Evolutionary conservation across 2,329 filamentous ascomycete genomes (phyloP), one percentile per base, ranked within the genome.

Genomic region (Fusarium secorum): DNA sequence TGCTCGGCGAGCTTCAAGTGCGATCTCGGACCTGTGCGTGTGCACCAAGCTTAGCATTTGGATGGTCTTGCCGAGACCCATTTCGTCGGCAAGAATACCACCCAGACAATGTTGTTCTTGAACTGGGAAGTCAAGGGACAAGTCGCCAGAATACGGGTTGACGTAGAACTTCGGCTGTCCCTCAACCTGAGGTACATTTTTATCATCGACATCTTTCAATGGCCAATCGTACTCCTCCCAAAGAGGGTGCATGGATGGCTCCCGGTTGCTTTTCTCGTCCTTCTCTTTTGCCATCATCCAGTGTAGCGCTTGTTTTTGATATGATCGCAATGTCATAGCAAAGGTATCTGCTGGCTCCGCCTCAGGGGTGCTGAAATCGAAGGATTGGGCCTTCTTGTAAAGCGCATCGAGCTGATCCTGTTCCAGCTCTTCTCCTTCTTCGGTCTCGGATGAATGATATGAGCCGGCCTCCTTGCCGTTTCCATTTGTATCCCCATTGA

Each of bases 141-240:
- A 83, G 74, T 98, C 95, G 13, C 96, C 96, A 11, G 95, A 98
- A 79, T 99, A 99, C 0, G 95, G 95, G 75, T 99, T 99, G 75
- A 98, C 91, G 74, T 98, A 99, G 76, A 99, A 99, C 64, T 88
- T 89, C 11, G 88, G 81, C 73, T 94, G 90, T 5, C 86, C 88
- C 14, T 88, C 83, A 11, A 96, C 85, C 22, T 78, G 77, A 0
- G 91, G 90, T 15, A 98, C 77, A 9, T 91, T 88, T 44, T 92
- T 89, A 72, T 96, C 95, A 72, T 98, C 93, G 39, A 92, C 90
- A 80, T 99, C 96, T 77, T 95, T 94, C 1, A 84, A 84, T 0
- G 96, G 96, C 94, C 95, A 99, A 4, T 83, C 79, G 75, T 99
- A 99, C 78, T 98, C 93, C 81, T 99, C 96, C 96, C 96, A 99